Evolutionary conservation across 2,329 filamentous ascomycete species (phyloP).

Genomic region (Ceratocystis ficicola): DNA sequence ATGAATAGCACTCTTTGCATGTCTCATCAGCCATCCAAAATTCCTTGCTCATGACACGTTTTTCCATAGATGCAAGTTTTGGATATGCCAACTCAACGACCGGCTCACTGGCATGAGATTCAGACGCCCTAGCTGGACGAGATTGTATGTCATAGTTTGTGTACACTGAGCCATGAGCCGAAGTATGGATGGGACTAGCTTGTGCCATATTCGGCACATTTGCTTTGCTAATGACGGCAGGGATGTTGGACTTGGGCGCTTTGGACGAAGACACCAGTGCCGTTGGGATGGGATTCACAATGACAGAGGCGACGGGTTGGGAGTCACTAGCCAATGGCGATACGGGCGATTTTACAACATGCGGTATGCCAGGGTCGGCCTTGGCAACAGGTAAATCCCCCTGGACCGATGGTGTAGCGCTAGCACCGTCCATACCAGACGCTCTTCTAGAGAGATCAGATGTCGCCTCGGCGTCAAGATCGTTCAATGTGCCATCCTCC

Average conservation of each 20-base stretch:
- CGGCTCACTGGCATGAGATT: conserved; percentile 41
- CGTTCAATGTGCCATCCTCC: not conserved
- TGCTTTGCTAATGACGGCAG: conserved; percentile 43
- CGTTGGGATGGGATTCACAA: conserved; percentile 20
- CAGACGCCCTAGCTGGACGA: conserved; percentile 40
- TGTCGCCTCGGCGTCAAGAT: not conserved
- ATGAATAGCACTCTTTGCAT: conserved; percentile 92
- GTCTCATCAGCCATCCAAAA: conserved; percentile 99
- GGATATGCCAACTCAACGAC: conserved; percentile 48
- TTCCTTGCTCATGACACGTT: conserved; percentile 82
- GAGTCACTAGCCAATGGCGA: conserved; percentile 25
- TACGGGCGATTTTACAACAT: conserved; percentile 31
- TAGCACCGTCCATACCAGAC: conserved; percentile 5
- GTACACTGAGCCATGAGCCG: conserved; percentile 45
- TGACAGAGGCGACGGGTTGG: not conserved
- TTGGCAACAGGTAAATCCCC: not conserved
- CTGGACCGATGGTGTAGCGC: not conserved
- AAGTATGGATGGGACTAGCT: conserved; percentile 43
- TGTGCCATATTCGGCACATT: conserved; percentile 44
- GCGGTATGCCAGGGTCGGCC: not conserved
- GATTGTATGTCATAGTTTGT: conserved; percentile 40
- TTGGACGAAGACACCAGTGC: conserved; percentile 30
- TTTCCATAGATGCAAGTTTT: conserved; percentile 59
- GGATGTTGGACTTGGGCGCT: conserved; percentile 33
- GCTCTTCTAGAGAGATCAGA: conserved; percentile 1